phyloP scores from a whole-genome alignment of 108 stramenopile species.

The Cyclotella atomus region DNA sequence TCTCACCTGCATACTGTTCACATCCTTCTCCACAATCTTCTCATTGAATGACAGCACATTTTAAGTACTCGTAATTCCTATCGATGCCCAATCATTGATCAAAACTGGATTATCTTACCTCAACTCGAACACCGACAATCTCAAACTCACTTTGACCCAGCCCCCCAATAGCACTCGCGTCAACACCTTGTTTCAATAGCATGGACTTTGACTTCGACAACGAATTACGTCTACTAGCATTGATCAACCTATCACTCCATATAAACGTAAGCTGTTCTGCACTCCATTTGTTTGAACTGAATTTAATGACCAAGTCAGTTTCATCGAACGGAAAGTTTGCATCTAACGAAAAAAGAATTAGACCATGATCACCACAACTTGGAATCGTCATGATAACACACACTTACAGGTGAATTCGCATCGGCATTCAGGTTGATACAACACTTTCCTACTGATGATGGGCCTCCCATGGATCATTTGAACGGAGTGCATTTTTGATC shows the following conservation, averaged over 20 bases:
- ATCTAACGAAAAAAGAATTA: too few species aligned
- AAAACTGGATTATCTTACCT: background rate
- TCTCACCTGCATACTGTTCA: slow-evolving; percentile 26
- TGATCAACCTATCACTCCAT: slow-evolving; percentile 30
- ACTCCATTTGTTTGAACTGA: slow-evolving; percentile 45
- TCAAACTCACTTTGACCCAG: slow-evolving; percentile 41
- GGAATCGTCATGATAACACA: too few species aligned
- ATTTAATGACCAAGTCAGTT: slow-evolving; percentile 41
- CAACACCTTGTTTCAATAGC: slow-evolving; percentile 23
- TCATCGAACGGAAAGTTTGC: slow-evolving; percentile 49
- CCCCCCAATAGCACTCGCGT: slow-evolving; percentile 36
- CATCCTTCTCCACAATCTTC: slow-evolving; percentile 24
- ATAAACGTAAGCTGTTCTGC: slow-evolving; percentile 38
- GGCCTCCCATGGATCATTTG: slow-evolving; percentile 38
- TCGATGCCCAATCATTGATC: background rate
- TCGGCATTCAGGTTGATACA: slow-evolving; percentile 48
- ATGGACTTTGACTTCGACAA: slow-evolving; percentile 3
- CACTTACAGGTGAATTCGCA: slow-evolving; percentile 45
- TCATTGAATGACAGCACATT: background rate
- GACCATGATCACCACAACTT: too few species aligned
- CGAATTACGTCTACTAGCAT: background rate
- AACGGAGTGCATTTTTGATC: slow-evolving; percentile 36
- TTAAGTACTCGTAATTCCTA: too few species aligned
- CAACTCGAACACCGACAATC: slow-evolving; percentile 32
- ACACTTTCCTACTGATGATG: slow-evolving; percentile 28